These are phyloP conservation scores for Aphanomyces cochlioides DNA, from an alignment of 352 stramenopile species.

Conservation along the genomic window DNA sequence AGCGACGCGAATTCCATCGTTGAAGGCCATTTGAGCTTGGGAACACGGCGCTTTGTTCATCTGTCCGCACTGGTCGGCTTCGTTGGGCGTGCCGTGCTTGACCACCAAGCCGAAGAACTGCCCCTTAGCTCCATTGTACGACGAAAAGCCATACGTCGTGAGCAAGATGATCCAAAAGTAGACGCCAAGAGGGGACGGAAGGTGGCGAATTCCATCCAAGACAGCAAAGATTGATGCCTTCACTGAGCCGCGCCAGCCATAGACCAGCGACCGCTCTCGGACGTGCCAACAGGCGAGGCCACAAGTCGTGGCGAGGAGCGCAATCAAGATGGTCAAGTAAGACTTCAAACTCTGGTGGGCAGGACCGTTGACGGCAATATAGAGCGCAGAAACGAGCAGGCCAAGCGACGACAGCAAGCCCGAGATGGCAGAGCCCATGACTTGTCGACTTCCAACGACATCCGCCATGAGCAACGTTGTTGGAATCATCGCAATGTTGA, in stretches of 20 bases:
- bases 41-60: constrained; percentile 32
- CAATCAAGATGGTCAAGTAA: constrained; percentile 52
- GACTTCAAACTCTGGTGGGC: constrained; percentile 46
- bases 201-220: constrained; percentile 40
- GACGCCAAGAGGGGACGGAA: constrained; percentile 41
- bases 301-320: constrained; percentile 39
- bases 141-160: constrained; percentile 56
- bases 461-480: constrained; percentile 50
- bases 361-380: constrained; percentile 47
- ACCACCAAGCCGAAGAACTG: constrained; percentile 68
- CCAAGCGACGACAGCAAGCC: constrained; percentile 48
- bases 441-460: constrained; percentile 55
- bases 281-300: constrained; percentile 35
- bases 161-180: constrained; percentile 61
- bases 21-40: constrained; percentile 43
- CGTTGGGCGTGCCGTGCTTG: constrained; percentile 43
- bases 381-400: constrained; percentile 43
- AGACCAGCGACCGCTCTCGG: constrained; percentile 35
- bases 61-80: constrained; percentile 45
- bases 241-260: constrained; percentile 1
- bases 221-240: constrained; percentile 42
- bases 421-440: constrained; percentile 41
- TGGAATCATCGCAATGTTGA: constrained; percentile 53
- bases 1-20: constrained; percentile 51
- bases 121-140: constrained; percentile 63